Evolutionary conservation across 352 stramenopile species (phyloP).

Genomic region (Globisporangium alternatum): DNA sequence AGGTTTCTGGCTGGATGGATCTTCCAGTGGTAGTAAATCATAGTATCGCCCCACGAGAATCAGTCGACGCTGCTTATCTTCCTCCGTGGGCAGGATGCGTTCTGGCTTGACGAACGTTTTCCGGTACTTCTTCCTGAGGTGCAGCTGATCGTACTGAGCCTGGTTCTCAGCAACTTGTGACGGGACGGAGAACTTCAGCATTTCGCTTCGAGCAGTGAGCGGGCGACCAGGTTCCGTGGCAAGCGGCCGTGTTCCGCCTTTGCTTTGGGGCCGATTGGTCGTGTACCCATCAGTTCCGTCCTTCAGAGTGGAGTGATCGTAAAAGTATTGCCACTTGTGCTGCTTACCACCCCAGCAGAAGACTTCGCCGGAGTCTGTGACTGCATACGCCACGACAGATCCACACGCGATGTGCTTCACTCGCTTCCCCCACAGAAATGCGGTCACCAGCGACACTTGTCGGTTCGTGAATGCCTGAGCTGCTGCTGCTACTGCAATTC

Average conservation of each 20-base stretch:
- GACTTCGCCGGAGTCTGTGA: constrained; percentile 66
- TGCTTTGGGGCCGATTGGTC: neutral
- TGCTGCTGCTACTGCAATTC: constrained; percentile 38
- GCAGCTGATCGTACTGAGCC: constrained; percentile 29
- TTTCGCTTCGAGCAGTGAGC: constrained; percentile 56
- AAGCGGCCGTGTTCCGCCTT: neutral
- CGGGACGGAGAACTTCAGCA: constrained; percentile 55
- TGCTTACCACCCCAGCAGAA: constrained; percentile 81
- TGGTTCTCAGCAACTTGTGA: constrained; percentile 39
- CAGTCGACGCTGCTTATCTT: constrained; percentile 41
- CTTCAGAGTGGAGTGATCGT: constrained; percentile 38
- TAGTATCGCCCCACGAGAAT: constrained; percentile 56
- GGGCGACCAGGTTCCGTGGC: constrained; percentile 14
- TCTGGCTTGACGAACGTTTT: constrained; percentile 48
- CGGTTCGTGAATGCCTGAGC: constrained; percentile 43
- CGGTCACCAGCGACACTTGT: constrained; percentile 60
- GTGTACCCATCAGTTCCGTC: neutral
- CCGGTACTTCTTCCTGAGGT: constrained; percentile 45
- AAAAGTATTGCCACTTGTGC: constrained; percentile 69
- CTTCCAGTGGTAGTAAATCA: constrained; percentile 29
- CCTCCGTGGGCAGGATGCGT: constrained; percentile 31
- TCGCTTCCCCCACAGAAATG: constrained; percentile 73
- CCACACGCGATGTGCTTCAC: constrained; percentile 54
- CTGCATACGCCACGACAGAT: constrained; percentile 46
- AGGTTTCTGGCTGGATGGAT: constrained; percentile 16